A percentile compares a stretch with the other conserved stretches of the same genome.
Conservation (phyloP, 2,329 filamentous ascomycete genomes). For the Talaromyces sp. region DNA sequence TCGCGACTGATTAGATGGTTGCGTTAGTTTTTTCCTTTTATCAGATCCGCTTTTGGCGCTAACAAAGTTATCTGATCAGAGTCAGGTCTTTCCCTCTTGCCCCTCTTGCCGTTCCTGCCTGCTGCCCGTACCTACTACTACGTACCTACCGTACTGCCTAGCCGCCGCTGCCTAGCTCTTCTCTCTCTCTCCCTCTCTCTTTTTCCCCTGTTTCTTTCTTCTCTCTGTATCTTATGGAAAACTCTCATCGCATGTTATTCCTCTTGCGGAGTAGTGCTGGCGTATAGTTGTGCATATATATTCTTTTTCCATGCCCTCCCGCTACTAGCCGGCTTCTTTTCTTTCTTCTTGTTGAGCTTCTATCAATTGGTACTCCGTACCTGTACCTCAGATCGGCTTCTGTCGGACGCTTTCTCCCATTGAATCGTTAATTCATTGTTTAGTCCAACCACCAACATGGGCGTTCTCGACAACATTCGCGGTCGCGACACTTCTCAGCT, state of each 20-base stretch:
- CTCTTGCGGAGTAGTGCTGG: not conserved
- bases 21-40: not conserved
- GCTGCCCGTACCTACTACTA: no score
- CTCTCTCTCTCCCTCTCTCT: not conserved
- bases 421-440: not conserved
- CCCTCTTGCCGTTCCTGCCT: not conserved
- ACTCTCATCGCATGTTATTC: not conserved
- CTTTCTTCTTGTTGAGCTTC: not conserved
- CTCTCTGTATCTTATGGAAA: not conserved
- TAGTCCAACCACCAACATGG: conserved; percentile 2
- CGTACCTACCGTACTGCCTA: no score
- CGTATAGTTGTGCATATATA: not conserved
- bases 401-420: no score
- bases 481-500: conserved; percentile 19
- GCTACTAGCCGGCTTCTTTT: not conserved
- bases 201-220: not conserved
- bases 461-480: conserved; percentile 16
- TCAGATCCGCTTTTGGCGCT: conserved; percentile 5
- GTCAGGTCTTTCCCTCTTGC: not conserved
- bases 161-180: not conserved
- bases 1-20: not conserved
- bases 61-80: conserved; percentile 17
- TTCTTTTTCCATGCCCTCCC: not conserved
- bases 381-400: not conserved
- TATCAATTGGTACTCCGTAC: not conserved